Evolutionary conservation across 2,329 filamentous ascomycete species (phyloP).

Genomic region (Plenodomus lindquistii): DNA sequence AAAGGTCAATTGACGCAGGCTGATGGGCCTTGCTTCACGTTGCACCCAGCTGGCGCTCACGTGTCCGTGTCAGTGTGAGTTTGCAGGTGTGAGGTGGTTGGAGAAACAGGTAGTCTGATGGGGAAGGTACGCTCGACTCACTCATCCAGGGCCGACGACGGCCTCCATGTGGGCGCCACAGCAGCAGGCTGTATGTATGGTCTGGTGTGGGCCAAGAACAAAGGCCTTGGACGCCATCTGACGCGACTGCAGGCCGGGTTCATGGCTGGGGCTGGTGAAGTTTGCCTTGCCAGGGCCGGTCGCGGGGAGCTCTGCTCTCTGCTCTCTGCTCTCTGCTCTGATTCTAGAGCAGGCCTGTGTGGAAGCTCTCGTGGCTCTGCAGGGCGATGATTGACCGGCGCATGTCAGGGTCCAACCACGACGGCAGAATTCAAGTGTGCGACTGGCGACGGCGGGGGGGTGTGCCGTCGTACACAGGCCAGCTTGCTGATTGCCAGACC

Average conservation of each 20-base stretch:
- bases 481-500: neutral
- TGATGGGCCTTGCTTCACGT: conserved; percentile 91
- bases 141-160: conserved; percentile 64
- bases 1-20: conserved; percentile 92
- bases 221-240: no score
- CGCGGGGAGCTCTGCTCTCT: neutral
- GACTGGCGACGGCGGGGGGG: neutral
- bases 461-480: neutral
- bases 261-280: conserved; percentile 25
- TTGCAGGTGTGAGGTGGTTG: neutral
- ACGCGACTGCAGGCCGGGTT: conserved; percentile 7
- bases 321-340: no score
- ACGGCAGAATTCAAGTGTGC: neutral
- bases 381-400: conserved; percentile 8
- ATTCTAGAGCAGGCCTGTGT: no score
- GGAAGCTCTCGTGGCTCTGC: conserved; percentile 11
- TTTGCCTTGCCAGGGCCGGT: conserved; percentile 2
- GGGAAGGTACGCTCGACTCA: conserved; percentile 40
- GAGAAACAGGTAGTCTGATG: neutral
- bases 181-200: conserved; percentile 32
- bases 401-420: conserved; percentile 4
- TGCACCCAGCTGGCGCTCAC: conserved; percentile 75
- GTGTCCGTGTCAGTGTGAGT: conserved; percentile 3
- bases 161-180: conserved; percentile 60
- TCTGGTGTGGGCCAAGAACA: neutral